Conservation (phyloP, 768 basidiomycete species). For the Pleurotus djamor region DNA sequence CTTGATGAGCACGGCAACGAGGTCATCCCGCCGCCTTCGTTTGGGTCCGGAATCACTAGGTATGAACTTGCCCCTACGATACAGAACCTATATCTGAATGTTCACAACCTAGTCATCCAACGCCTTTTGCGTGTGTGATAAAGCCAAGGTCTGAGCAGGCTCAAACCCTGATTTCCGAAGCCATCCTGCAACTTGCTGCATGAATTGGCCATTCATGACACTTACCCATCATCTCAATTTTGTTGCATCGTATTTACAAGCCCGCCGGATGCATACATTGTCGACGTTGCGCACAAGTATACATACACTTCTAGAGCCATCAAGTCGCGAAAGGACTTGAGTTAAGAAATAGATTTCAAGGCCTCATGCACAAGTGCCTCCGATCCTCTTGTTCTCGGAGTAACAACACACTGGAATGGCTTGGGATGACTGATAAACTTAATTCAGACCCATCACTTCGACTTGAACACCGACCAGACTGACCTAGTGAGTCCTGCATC, state of each 20-base stretch:
- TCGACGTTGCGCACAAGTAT: no score
- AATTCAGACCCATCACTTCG: background rate
- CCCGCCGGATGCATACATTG: no score
- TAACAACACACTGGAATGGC: conserved; percentile 21
- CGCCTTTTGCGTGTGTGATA: conserved; percentile 10
- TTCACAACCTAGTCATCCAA: conserved; percentile 14
- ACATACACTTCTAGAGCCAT: no score
- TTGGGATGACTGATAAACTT: conserved; percentile 18
- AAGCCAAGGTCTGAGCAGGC: conserved; percentile 6
- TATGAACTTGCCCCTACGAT: conserved; percentile 8
- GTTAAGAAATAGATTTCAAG: no score
- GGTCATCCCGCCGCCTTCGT: conserved; percentile 34
- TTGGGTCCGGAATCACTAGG: conserved; percentile 43
- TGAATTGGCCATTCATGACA: no score
- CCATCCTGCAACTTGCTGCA: no score
- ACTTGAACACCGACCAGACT: background rate
- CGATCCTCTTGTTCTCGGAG: conserved; percentile 15
- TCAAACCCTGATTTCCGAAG: no score
- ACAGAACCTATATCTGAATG: no score
- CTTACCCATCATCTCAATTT: no score
- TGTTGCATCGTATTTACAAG: no score
- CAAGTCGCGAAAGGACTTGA: no score
- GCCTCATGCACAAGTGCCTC: background rate
- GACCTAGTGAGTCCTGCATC: background rate
- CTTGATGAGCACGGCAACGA: conserved; percentile 28